These are phyloP conservation scores for Verbena officinalis DNA, from an alignment of 257 asterid genomes.

Conservation along the genomic window DNA sequence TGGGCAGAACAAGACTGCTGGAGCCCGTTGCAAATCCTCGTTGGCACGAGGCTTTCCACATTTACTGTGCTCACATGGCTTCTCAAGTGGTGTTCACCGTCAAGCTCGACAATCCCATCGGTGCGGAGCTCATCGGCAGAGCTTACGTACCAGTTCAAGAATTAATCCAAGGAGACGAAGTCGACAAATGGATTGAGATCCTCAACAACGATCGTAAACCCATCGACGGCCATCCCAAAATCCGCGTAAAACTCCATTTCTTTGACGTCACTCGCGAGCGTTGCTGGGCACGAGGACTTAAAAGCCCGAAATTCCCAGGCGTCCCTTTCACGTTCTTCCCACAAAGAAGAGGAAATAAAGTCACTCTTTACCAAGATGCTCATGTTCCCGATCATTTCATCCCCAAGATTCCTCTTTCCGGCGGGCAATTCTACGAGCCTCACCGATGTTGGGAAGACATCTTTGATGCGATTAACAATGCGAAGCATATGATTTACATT, in stretches of 20 bases:
- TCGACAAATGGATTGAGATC: slow-evolving; percentile 49
- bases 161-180: slow-evolving; percentile 35
- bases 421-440: slow-evolving; percentile 59
- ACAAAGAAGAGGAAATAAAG: slow-evolving; percentile 54
- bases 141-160: slow-evolving; percentile 39
- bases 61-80: slow-evolving; percentile 55
- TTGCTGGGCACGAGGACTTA: slow-evolving; percentile 45
- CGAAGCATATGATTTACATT: slow-evolving; percentile 62
- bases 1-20: slow-evolving; percentile 53
- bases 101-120: slow-evolving; percentile 45
- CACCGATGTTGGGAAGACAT: slow-evolving; percentile 77
- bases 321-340: slow-evolving; percentile 68
- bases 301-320: slow-evolving; percentile 48
- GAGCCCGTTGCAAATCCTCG: slow-evolving; percentile 37
- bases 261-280: slow-evolving; percentile 46
- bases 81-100: slow-evolving; percentile 45
- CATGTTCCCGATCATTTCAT: slow-evolving; percentile 64
- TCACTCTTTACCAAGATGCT: slow-evolving; percentile 69
- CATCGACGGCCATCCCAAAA: slow-evolving; percentile 41
- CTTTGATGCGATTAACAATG: slow-evolving; percentile 54
- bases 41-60: slow-evolving; percentile 56
- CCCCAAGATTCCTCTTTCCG: slow-evolving; percentile 61
- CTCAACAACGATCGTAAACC: slow-evolving; percentile 30
- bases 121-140: slow-evolving; percentile 46
- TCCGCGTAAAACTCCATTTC: slow-evolving; percentile 52